These are phyloP conservation scores for Gossypium trilobum DNA, from an alignment of 441 rosid species.

Conservation along the genomic window DNA sequence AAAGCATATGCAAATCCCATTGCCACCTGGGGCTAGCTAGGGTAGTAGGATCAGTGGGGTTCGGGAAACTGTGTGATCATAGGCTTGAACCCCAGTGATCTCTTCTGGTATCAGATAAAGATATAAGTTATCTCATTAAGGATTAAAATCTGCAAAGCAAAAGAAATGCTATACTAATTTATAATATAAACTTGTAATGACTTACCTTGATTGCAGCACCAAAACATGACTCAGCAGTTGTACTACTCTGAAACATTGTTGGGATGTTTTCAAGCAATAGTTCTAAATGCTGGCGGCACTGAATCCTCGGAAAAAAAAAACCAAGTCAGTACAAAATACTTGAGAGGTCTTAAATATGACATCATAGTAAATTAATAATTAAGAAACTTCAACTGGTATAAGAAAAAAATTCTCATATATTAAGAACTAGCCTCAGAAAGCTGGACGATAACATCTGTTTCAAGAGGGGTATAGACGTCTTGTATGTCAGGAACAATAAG, in stretches of 20 bases:
- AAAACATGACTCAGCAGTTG: constrained; percentile 89
- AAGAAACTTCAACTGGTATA: not conserved
- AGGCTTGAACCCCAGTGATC: not conserved
- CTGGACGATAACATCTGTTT: constrained; percentile 73
- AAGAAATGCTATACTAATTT: not conserved
- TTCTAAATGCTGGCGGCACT: constrained; percentile 97
- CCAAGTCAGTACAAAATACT: not conserved
- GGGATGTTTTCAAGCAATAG: constrained; percentile 91
- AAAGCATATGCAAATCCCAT: not conserved
- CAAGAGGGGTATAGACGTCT: constrained; percentile 81
- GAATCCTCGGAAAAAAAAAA: constrained; percentile 23
- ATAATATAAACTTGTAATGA: not conserved
- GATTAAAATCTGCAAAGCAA: not conserved
- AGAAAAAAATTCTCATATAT: not conserved
- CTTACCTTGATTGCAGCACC: constrained; percentile 94
- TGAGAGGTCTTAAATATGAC: not conserved
- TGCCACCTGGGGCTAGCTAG: not conserved
- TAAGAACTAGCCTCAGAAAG: constrained; percentile 62
- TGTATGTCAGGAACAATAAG: constrained; percentile 76
- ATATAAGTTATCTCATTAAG: not conserved
- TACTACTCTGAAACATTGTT: constrained; percentile 72
- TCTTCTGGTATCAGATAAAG: not conserved
- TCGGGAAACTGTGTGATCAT: not conserved
- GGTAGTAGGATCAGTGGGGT: not conserved
- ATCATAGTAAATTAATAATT: not conserved